Conservation (phyloP, 2,329 filamentous ascomycete species). For the Diaporthe caulivora region DNA sequence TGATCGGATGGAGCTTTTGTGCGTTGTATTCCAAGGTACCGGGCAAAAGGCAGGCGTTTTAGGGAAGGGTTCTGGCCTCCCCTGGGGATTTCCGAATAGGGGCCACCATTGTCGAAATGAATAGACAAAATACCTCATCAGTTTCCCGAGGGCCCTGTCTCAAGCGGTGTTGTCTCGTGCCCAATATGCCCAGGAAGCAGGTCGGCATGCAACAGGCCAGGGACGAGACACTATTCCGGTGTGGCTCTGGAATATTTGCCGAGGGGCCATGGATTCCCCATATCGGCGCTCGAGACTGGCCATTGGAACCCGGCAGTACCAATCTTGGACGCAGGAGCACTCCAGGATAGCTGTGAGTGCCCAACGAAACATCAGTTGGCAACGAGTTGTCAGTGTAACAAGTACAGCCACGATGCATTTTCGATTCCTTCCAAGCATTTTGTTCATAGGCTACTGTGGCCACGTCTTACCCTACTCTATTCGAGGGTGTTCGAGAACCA, state of each 20-base stretch:
- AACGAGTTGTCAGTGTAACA: neutral
- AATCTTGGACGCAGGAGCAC: neutral
- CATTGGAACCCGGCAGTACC: neutral
- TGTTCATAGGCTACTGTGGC: neutral
- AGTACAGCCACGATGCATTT: neutral
- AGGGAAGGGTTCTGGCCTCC: constrained; percentile 17
- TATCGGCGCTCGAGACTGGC: no score
- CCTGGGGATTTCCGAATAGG: constrained; percentile 15
- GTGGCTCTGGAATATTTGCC: no score
- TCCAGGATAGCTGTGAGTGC: neutral
- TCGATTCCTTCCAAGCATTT: neutral
- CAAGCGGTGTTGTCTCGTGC: neutral
- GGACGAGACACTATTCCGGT: neutral
- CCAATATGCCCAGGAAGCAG: neutral
- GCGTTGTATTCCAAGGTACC: constrained; percentile 33
- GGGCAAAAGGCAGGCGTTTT: constrained; percentile 32
- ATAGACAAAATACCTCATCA: constrained; percentile 33
- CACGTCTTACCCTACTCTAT: neutral
- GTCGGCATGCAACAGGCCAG: neutral
- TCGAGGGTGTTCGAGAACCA: neutral
- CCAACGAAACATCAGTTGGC: neutral
- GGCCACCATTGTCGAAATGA: constrained; percentile 28
- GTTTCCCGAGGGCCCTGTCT: neutral
- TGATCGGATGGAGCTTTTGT: constrained; percentile 33
- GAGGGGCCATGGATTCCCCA: no score